A percentile compares a stretch with the other conserved stretches of the same genome.
Conservation (phyloP, 257 asterid species). For the Oldenlandia corymbosa region DNA sequence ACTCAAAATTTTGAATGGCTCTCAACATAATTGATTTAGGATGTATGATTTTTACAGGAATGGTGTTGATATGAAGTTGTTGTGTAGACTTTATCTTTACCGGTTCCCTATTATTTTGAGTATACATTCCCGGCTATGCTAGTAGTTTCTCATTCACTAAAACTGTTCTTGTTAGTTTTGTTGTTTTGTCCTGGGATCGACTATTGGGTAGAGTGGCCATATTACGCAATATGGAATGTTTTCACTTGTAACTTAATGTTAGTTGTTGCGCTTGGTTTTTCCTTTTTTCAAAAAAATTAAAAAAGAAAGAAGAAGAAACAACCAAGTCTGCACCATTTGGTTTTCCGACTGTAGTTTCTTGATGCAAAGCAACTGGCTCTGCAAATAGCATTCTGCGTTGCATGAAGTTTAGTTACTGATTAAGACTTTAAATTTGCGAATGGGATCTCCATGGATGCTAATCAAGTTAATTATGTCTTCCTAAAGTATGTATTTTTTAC, state of each 20-base stretch:
- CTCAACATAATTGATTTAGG: no score
- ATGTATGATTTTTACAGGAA: conserved; percentile 75
- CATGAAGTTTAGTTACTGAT: not conserved
- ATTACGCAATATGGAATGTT: no score
- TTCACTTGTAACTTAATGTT: no score
- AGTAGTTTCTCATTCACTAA: not conserved
- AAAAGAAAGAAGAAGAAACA: no score
- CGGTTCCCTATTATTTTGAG: not conserved
- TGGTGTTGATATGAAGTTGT: conserved; percentile 23
- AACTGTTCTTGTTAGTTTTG: not conserved
- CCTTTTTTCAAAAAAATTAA: no score
- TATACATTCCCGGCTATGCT: no score
- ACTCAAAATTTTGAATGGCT: no score
- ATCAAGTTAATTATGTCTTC: not conserved
- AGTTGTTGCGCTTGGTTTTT: no score
- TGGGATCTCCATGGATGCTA: not conserved
- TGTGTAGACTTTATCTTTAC: not conserved
- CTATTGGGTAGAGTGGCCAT: not conserved
- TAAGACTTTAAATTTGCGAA: not conserved
- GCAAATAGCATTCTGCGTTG: not conserved
- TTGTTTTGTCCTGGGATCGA: not conserved
- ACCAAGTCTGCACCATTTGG: not conserved
- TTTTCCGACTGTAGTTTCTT: not conserved
- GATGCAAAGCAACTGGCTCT: not conserved
- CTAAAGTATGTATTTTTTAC: no score